phyloP scores from a whole-genome alignment of 495 filamentous ascomycete genomes.

The Hyaloscypha hepaticicola region DNA sequence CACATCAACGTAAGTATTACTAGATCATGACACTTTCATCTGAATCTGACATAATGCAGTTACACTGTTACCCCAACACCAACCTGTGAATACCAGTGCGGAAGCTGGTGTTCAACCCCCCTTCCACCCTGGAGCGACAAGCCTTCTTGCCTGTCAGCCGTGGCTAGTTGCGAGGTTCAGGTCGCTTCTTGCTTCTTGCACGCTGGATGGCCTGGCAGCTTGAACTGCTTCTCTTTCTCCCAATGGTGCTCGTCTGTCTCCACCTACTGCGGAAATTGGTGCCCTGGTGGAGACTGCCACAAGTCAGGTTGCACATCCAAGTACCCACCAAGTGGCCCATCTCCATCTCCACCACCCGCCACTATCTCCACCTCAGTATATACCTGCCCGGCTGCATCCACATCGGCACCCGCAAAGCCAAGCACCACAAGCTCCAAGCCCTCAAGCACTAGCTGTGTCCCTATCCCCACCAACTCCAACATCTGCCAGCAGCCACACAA shows the following conservation, averaged over 20 bases:
- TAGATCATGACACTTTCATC: not conserved
- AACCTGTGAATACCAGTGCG: constrained; percentile 50
- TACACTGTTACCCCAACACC: constrained; percentile 41
- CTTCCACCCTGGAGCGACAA: constrained; percentile 44
- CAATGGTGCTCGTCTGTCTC: constrained; percentile 43
- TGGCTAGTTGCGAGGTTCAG: constrained; percentile 42
- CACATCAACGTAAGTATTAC: constrained; percentile 23
- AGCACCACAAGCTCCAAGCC: constrained; percentile 17
- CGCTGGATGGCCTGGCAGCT: constrained; percentile 46
- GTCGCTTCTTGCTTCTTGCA: constrained; percentile 46
- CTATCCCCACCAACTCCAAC: constrained; percentile 43
- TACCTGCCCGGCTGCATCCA: constrained; percentile 31
- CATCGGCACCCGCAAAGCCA: constrained; percentile 12
- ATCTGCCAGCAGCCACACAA: constrained; percentile 46
- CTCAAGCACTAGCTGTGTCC: constrained; percentile 34
- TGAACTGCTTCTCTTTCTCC: constrained; percentile 44
- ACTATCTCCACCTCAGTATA: constrained; percentile 36
- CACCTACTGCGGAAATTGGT: constrained; percentile 38
- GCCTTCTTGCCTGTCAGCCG: constrained; percentile 37
- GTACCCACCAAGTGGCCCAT: constrained; percentile 37
- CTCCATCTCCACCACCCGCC: constrained; percentile 33
- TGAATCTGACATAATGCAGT: not conserved
- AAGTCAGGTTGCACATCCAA: constrained; percentile 39
- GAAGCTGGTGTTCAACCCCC: constrained; percentile 50
- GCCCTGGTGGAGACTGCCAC: constrained; percentile 31